Evolutionary conservation across 495 filamentous ascomycete species (phyloP).

Genomic region (Collariella sp.): DNA sequence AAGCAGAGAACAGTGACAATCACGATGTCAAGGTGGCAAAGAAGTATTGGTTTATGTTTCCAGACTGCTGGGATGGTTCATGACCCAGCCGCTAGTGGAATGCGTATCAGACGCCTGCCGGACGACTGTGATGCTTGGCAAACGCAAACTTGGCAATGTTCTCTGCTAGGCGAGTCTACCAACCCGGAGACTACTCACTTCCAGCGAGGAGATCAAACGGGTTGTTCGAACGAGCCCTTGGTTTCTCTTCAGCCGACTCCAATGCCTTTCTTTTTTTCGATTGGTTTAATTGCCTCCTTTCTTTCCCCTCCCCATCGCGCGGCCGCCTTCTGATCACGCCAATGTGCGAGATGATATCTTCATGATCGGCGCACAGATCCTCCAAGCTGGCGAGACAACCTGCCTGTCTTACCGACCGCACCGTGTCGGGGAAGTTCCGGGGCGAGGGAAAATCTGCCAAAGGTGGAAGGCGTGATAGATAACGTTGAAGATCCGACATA

Average conservation of each 20-base stretch:
- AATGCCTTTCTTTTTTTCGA: constrained; percentile 13
- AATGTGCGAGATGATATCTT: constrained; percentile 14
- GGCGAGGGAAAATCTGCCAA: constrained; percentile 16
- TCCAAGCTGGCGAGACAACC: constrained; percentile 11
- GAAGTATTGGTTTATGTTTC: too few species aligned
- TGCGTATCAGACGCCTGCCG: too few species aligned
- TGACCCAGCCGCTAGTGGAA: too few species aligned
- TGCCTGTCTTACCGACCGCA: constrained; percentile 6
- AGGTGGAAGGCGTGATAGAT: constrained; percentile 13
- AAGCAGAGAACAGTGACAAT: too few species aligned
- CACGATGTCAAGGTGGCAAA: too few species aligned
- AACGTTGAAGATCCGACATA: background rate
- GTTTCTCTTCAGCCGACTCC: background rate
- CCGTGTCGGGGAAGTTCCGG: constrained; percentile 11
- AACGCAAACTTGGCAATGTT: too few species aligned
- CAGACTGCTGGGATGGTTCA: too few species aligned
- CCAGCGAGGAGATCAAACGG: constrained; percentile 12
- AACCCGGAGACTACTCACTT: constrained; percentile 2
- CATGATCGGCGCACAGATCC: constrained; percentile 5
- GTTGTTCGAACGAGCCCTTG: constrained; percentile 7
- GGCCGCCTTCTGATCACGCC: constrained; percentile 3
- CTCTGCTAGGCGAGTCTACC: too few species aligned
- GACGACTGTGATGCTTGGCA: too few species aligned
- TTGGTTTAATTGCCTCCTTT: constrained; percentile 9
- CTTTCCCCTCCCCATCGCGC: constrained; percentile 7